phyloP scores from a whole-genome alignment of 2,329 filamentous ascomycete genomes.

The Aspergillus thermomutatus region DNA sequence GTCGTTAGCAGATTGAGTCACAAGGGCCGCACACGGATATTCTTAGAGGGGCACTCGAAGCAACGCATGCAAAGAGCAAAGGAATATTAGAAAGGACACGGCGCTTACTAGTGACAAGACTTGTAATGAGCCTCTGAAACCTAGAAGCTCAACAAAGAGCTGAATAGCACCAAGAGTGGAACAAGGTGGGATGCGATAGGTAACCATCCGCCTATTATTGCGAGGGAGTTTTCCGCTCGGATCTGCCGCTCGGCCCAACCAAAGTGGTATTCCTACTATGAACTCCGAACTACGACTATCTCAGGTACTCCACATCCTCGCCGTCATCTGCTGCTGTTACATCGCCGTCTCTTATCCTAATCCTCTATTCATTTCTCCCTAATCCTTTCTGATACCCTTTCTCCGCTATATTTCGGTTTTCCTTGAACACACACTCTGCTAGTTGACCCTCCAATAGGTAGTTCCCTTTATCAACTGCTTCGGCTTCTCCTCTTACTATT shows the following conservation, averaged over 20 bases:
- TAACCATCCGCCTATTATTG: constrained; percentile 1
- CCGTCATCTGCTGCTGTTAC: constrained; percentile 6
- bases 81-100: neutral
- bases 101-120: neutral
- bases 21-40: neutral
- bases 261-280: neutral
- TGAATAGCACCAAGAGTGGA: neutral
- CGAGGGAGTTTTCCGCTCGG: constrained; percentile 18
- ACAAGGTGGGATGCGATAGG: constrained; percentile 13
- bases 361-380: constrained; percentile 1
- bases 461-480: neutral
- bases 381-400: neutral
- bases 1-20: constrained; percentile 5
- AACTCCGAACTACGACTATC: constrained; percentile 2
- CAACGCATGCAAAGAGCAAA: neutral
- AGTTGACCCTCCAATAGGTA: neutral
- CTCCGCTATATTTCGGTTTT: neutral
- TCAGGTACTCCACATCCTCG: constrained; percentile 8
- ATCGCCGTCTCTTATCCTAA: constrained; percentile 3
- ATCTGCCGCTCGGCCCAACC: constrained; percentile 15
- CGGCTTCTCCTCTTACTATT: neutral
- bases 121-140: neutral
- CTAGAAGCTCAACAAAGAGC: neutral
- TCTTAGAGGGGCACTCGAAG: constrained; percentile 1
- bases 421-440: neutral